phyloP scores from a whole-genome alignment of 139 green algal genomes.

The Zygnema cylindricum region DNA sequence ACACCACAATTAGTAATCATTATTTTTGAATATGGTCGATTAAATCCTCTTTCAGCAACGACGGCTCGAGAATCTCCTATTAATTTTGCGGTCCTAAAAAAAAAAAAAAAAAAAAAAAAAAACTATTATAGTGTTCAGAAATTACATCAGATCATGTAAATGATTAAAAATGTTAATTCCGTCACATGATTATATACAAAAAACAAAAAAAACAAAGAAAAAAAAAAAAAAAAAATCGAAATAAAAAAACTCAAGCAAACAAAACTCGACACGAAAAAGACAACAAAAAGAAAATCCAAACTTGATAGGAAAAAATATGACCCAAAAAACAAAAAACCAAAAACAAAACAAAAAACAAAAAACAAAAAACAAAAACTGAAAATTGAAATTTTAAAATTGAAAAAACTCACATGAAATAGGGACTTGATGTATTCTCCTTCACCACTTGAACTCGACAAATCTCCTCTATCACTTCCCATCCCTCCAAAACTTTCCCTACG shows the following conservation, averaged over 20 bases:
- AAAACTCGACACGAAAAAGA: too few relatives aligned
- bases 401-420: constrained; percentile 39
- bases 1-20: constrained; percentile 32
- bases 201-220: too few relatives aligned
- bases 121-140: too few relatives aligned
- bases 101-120: constrained; percentile 24
- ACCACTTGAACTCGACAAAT: constrained; percentile 21
- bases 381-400: neutral
- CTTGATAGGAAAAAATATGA: too few relatives aligned
- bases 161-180: too few relatives aligned
- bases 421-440: constrained; percentile 37
- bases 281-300: too few relatives aligned
- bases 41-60: constrained; percentile 57
- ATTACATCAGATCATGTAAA: too few relatives aligned
- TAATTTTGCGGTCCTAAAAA: constrained; percentile 36
- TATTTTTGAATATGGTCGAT: constrained; percentile 45
- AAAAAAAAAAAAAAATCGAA: too few relatives aligned
- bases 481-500: constrained; percentile 56
- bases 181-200: too few relatives aligned
- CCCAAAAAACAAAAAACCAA: neutral
- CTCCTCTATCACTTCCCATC: constrained; percentile 38
- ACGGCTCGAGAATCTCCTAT: constrained; percentile 52
- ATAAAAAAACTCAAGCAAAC: too few relatives aligned
- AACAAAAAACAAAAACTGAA: neutral
- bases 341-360: neutral